Conservation (phyloP, 106 monocot genomes). For the Platanthera guangdongensis region DNA sequence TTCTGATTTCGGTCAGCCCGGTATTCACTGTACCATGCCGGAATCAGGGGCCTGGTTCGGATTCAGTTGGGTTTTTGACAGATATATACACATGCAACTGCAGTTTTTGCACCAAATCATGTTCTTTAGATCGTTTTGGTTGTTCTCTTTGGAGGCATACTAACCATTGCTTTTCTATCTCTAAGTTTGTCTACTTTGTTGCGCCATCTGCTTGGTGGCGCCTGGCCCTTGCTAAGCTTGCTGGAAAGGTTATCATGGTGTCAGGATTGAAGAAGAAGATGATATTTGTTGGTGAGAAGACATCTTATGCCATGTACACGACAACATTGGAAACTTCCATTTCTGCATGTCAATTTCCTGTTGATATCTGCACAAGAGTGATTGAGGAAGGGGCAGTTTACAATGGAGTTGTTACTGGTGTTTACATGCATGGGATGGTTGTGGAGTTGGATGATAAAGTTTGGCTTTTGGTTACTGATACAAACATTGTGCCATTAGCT, state of each 20-base stretch:
- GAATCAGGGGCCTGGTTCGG: background rate
- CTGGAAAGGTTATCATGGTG: conserved; percentile 42
- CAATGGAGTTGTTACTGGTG: conserved; percentile 60
- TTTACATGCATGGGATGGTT: conserved; percentile 67
- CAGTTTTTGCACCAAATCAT: conserved; percentile 12
- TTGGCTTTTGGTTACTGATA: conserved; percentile 54
- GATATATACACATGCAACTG: conserved; percentile 33
- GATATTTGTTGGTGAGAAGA: conserved; percentile 36
- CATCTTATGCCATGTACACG: conserved; percentile 48
- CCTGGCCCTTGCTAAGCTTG: conserved; percentile 37
- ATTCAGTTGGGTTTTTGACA: conserved; percentile 44
- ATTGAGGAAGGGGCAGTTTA: conserved; percentile 23
- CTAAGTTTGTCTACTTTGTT: conserved; percentile 51
- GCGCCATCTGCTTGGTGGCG: conserved; percentile 43
- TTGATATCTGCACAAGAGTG: background rate
- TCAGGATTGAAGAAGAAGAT: conserved; percentile 63
- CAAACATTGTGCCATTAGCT: conserved; percentile 32
- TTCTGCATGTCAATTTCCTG: conserved; percentile 8
- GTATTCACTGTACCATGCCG: conserved; percentile 34
- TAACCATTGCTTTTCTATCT: conserved; percentile 21
- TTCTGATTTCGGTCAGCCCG: conserved; percentile 38
- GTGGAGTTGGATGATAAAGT: conserved; percentile 79
- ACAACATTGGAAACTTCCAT: conserved; percentile 30
- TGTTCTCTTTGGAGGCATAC: background rate
- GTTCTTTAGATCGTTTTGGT: background rate